A percentile compares a stretch with the other conserved stretches of the same genome.
These are phyloP conservation scores for Marasmius oreades DNA, from an alignment of 1,284 basidiomycete species.

Conservation along the genomic window DNA sequence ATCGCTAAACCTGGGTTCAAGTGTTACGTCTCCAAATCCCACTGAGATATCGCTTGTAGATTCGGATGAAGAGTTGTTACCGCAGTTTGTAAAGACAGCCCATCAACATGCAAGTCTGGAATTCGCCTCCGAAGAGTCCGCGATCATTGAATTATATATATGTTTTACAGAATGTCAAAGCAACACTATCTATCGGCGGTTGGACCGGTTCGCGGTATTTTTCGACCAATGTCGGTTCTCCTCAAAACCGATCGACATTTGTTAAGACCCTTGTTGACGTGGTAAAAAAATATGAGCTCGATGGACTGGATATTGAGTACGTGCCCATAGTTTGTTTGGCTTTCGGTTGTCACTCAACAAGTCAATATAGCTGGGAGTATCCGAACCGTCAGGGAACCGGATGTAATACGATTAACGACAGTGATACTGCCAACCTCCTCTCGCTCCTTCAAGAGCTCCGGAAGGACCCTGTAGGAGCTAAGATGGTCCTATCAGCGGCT, in stretches of 20 bases:
- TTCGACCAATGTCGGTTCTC: constrained; percentile 66
- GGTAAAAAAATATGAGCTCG: constrained; percentile 62
- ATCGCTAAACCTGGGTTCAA: constrained; percentile 20
- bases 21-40: constrained; percentile 46
- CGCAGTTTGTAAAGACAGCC: constrained; percentile 53
- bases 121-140: not conserved
- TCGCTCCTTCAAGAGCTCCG: constrained; percentile 75
- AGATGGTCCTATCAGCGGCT: constrained; percentile 74
- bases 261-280: constrained; percentile 60
- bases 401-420: constrained; percentile 61
- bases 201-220: constrained; percentile 82
- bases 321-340: constrained; percentile 22
- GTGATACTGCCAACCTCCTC: constrained; percentile 74
- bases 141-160: constrained; percentile 4
- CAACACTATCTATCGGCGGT: constrained; percentile 83
- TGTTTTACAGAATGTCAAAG: constrained; percentile 54
- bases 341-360: constrained; percentile 5
- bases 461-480: constrained; percentile 46
- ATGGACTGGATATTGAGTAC: constrained; percentile 86
- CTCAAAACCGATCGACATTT: constrained; percentile 61
- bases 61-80: constrained; percentile 40
- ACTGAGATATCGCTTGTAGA: constrained; percentile 36
- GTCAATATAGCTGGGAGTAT: constrained; percentile 76
- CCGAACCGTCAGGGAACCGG: constrained; percentile 68
- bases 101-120: constrained; percentile 43